Base-by-base conservation (phyloP, 2,329 filamentous ascomycete genomes). In the Diaporthe australafricana region DNA sequence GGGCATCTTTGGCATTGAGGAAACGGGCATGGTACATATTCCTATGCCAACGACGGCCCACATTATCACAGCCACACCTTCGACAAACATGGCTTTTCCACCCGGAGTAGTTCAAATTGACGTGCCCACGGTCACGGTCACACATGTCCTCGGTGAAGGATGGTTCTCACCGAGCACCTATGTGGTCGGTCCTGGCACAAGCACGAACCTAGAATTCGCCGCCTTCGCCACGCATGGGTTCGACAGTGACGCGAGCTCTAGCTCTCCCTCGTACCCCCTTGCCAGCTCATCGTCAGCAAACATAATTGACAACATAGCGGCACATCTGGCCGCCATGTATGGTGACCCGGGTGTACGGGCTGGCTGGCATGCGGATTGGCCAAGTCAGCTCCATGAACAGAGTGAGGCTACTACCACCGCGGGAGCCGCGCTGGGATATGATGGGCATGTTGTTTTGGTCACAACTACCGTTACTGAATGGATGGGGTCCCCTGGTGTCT, bases 161-260 rank as follows among this genome's bases (percentile, higher is more conserved):
- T 74, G 72, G 72, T 70, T 74, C 22, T 66, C 27, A 25, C 72
- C 72, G 14, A 74, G 72, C 47, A 70, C 70, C 48, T 74, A 70
- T 40, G 42, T 63, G 1, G 62, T 72, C 20, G 72, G 53, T 20
- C 70, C 72, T 57, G 62, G 48, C 17, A 50, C 70, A 60, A 72
- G 56, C 22, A 47, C 40, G 2, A 22, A 40, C n/a, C 47, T 53
- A 11, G 56, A 30, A 4, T 69, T 70, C n/a, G 70, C 69, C 3
- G 69, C 56, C 12, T 22, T 68, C 7, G 65, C 32, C 30, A 22
- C 53, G 35, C 42, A 45, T 35, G 27, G 47, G 16, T 14, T 47
- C 12, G 69, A 16, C 22, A 25, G 25, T 47, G 65, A 32, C 17
- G 8, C 38, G 0, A 14, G 16, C 9, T 67, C 35, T 12, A 16